phyloP scores from a whole-genome alignment of 352 stramenopile species.

The Globisporangium nodosum region DNA sequence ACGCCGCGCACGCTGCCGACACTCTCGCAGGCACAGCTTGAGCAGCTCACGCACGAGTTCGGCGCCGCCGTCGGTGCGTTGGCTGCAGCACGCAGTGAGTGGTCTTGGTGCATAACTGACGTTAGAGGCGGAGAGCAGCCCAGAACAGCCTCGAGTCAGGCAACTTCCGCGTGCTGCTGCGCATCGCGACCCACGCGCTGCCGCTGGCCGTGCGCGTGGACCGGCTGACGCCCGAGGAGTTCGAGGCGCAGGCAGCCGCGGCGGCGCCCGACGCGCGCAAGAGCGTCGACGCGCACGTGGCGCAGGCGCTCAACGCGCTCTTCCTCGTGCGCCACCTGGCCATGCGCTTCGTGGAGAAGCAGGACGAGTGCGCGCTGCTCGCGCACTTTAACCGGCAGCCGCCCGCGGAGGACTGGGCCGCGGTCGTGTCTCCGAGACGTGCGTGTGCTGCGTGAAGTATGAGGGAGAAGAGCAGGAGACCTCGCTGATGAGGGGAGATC shows the following conservation, averaged over 20 bases:
- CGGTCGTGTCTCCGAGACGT: constrained; percentile 25
- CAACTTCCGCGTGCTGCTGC: constrained; percentile 76
- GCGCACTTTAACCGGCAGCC: constrained; percentile 52
- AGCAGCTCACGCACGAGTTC: constrained; percentile 57
- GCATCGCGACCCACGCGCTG: constrained; percentile 46
- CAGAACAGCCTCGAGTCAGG: constrained; percentile 63
- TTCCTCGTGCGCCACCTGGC: constrained; percentile 70
- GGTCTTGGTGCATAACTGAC: too few relatives aligned
- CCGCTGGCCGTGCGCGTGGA: constrained; percentile 52
- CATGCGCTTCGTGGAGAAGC: constrained; percentile 68
- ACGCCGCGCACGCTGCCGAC: constrained; percentile 34
- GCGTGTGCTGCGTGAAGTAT: constrained; percentile 3
- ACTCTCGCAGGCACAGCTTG: constrained; percentile 51
- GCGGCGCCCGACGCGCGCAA: constrained; percentile 10
- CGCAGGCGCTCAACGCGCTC: constrained; percentile 59
- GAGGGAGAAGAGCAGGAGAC: neutral
- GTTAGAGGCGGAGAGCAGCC: constrained; percentile 16
- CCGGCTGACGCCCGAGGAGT: constrained; percentile 44
- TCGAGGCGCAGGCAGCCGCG: constrained; percentile 29
- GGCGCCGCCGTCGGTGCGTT: constrained; percentile 48
- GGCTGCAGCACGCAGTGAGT: too few relatives aligned
- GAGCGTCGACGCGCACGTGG: constrained; percentile 35
- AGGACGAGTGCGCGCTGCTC: constrained; percentile 54
- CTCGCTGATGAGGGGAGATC: neutral
- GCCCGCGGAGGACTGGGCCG: constrained; percentile 20